Base-by-base conservation (phyloP, 2,329 filamentous ascomycete species). In the Paracoccidioides brasiliensis region DNA sequence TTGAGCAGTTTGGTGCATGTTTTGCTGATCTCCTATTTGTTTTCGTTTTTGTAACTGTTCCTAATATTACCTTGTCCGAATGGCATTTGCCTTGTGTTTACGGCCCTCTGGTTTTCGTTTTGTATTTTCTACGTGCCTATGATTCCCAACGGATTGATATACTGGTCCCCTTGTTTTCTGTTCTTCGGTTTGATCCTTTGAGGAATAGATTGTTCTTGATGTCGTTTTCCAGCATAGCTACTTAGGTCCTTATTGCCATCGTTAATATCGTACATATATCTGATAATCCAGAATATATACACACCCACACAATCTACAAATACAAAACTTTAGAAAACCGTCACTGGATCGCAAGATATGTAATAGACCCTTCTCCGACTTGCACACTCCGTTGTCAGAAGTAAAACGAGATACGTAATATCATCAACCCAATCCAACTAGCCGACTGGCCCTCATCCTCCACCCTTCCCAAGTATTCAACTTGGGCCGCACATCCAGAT, bases 401-500 rank as follows among this genome's bases (percentile, higher is more conserved):
- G 8, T 22, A 7, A 22, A 50, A 38, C 3, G 15, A 15, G 10
- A 50, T 22, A 38, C 32, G 28, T 12, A 5, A 37, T 38, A 43
- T 15, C 50, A 22, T 22, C 12, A 55, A 62, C 56, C 78, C 35
- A 77, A 66, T 1, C 78, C 78, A 59, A 74, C 65, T 56, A 76
- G 73, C 53, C 65, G 71, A 59, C 68, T 68, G 44, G 76, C 72
- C 60, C 82, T 74, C 76, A 81, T 79, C 66, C 76, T 78, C 59
- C 78, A 74, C 3, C 80, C 82, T 63, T 84, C 81, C 69, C 74
- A 79, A 55, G 70, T 80, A 66, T 84, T 85, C 67, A 85, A 57
- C 70, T 84, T 85, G 5, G 82, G 82, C 62, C 82, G 72, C 4
- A 84, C 82, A 65, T 85, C 82, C 53, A 85, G 65, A 64, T 81